A percentile compares a stretch with the other conserved stretches of the same genome.
Evolutionary conservation across 345 rosid genomes (phyloP).

Genomic region (Moringa oleifera): DNA sequence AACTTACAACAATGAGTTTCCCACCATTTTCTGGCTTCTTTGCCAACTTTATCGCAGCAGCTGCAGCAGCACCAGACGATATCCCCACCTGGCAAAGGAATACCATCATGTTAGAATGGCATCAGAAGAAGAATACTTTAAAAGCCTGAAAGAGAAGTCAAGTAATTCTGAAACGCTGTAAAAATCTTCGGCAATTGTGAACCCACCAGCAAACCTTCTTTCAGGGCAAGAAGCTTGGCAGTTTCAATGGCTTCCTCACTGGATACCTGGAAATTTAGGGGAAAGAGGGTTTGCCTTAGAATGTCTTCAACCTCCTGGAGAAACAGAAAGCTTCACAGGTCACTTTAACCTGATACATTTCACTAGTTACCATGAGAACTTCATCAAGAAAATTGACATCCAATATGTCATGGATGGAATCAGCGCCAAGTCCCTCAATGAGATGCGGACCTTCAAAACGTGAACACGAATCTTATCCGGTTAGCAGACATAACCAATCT

Average conservation of each 20-base stretch:
- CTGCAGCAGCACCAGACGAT: conserved; percentile 71
- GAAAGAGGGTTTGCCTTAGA: too few relatives aligned
- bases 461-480: too few relatives aligned
- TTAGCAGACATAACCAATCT: too few relatives aligned
- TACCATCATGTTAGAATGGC: too few relatives aligned
- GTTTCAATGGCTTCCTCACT: conserved; percentile 49
- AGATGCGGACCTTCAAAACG: conserved; percentile 32
- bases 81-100: conserved; percentile 46
- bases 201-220: conserved; percentile 57
- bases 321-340: background rate
- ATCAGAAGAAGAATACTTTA: too few relatives aligned
- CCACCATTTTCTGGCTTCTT: conserved; percentile 62
- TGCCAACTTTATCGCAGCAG: conserved; percentile 56
- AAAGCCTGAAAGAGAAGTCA: too few relatives aligned
- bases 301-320: background rate
- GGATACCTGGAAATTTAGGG: conserved; percentile 28
- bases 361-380: conserved; percentile 30
- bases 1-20: conserved; percentile 62
- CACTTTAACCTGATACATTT: background rate
- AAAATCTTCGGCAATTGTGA: background rate
- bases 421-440: conserved; percentile 49
- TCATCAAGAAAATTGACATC: conserved; percentile 37
- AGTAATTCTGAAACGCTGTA: too few relatives aligned
- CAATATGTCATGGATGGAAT: conserved; percentile 31
- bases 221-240: conserved; percentile 46